Conservation (phyloP, 371 early-diverging fungal genomes). For the Mortierella sp. region DNA sequence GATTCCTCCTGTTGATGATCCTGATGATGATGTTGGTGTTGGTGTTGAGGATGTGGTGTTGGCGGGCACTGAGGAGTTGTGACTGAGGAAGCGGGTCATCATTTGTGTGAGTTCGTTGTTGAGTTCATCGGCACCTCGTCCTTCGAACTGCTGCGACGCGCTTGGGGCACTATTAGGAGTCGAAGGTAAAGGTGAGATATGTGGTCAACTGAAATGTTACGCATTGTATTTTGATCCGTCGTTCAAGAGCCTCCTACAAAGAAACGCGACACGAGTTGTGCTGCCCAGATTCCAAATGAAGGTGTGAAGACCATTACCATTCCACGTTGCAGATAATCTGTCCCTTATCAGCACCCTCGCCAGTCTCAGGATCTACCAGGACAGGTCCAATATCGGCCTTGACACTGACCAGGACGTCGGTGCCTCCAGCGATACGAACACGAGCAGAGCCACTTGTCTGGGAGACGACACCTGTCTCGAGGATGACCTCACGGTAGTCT, state of each 20-base stretch:
- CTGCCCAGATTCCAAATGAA: background rate
- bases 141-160: constrained; percentile 86
- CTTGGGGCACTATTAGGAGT: constrained; percentile 72
- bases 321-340: constrained; percentile 88
- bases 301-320: constrained; percentile 67
- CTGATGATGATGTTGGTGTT: constrained; percentile 3
- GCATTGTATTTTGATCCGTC: background rate
- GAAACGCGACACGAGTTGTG: too few relatives aligned
- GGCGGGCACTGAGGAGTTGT: constrained; percentile 38
- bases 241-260: background rate
- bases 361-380: constrained; percentile 67
- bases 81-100: constrained; percentile 83
- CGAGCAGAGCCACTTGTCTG: constrained; percentile 92
- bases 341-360: constrained; percentile 67
- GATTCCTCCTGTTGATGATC: constrained; percentile 77
- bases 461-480: constrained; percentile 88
- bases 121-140: constrained; percentile 85
- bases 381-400: constrained; percentile 90
- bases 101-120: constrained; percentile 87
- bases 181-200: background rate
- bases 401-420: constrained; percentile 93
- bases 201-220: constrained; percentile 5
- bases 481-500: constrained; percentile 81
- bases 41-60: constrained; percentile 11
- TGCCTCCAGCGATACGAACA: constrained; percentile 82